Conservation (phyloP, 78 protist species). For the Guillardia theta region DNA sequence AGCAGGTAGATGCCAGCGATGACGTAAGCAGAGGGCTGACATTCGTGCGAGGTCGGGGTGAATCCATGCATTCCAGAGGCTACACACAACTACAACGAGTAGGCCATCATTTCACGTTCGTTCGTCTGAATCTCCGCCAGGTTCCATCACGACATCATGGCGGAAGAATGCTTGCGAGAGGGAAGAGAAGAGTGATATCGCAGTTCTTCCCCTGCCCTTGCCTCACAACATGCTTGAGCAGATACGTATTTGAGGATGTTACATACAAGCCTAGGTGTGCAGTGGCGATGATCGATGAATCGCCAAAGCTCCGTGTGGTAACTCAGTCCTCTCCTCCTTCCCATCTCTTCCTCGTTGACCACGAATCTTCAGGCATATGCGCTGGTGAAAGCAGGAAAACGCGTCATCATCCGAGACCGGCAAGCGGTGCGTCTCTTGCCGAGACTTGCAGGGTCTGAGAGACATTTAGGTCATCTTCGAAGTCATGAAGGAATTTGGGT, state of each 20-base stretch:
- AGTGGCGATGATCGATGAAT: constrained; percentile 53
- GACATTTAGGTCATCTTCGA: neutral
- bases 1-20: neutral
- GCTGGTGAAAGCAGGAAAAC: constrained; percentile 32
- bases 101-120: neutral
- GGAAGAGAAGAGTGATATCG: too few species aligned
- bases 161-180: too few species aligned
- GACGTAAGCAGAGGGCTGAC: neutral
- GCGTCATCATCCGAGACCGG: constrained; percentile 54
- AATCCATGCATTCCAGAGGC: constrained; percentile 40
- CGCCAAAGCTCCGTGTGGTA: constrained; percentile 36
- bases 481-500: constrained; percentile 10
- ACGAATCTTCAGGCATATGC: neutral
- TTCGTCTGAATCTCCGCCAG: neutral
- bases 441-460: neutral
- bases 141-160: constrained; percentile 46
- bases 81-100: constrained; percentile 62
- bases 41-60: neutral
- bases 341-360: neutral
- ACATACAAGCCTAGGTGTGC: constrained; percentile 26
- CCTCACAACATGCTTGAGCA: neutral
- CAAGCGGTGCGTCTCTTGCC: neutral
- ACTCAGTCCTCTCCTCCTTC: neutral
- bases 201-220: too few species aligned
- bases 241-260: constrained; percentile 33